Conservation (phyloP, 441 rosid genomes). For the Adansonia gregorii region DNA sequence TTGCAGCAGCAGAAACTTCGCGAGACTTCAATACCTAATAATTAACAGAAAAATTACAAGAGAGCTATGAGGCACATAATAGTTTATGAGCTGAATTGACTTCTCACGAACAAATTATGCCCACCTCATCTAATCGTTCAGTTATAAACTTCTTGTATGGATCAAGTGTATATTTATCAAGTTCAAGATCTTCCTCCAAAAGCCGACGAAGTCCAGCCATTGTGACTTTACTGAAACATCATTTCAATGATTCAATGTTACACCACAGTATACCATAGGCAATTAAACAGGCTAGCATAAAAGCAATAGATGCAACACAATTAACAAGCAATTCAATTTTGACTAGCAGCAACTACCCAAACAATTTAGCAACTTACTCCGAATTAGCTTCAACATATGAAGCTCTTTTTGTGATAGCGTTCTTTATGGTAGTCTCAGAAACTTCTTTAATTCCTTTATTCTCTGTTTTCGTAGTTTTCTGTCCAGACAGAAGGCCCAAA, state of each 20-base stretch:
- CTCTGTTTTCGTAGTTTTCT: slow-evolving; percentile 39
- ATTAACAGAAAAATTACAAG: slow-evolving; percentile 34
- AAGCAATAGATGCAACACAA: not conserved
- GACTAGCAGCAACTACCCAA: slow-evolving; percentile 22
- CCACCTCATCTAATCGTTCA: slow-evolving; percentile 68
- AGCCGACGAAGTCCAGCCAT: slow-evolving; percentile 83
- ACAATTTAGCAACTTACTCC: slow-evolving; percentile 54
- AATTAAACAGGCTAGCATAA: not conserved
- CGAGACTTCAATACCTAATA: slow-evolving; percentile 55
- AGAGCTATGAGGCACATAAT: slow-evolving; percentile 21
- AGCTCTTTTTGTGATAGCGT: slow-evolving; percentile 62
- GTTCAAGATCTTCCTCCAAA: slow-evolving; percentile 80
- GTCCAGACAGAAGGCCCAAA: slow-evolving; percentile 65
- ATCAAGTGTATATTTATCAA: slow-evolving; percentile 67
- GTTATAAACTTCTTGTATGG: slow-evolving; percentile 66
- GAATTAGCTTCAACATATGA: slow-evolving; percentile 64
- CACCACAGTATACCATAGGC: not conserved
- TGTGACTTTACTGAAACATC: slow-evolving; percentile 58
- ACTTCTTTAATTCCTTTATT: slow-evolving; percentile 43
- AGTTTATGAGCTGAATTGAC: slow-evolving; percentile 19
- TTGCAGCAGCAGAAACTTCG: slow-evolving; percentile 48
- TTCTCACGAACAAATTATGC: slow-evolving; percentile 31
- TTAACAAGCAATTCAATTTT: slow-evolving; percentile 13
- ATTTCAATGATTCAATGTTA: not conserved
- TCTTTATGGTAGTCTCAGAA: slow-evolving; percentile 55